Percentiles rank a stretch among this genome's conserved stretches.
These are phyloP conservation scores for Hirsutella thompsonii DNA, from an alignment of 2,329 filamentous ascomycete species.

Conservation along the genomic window DNA sequence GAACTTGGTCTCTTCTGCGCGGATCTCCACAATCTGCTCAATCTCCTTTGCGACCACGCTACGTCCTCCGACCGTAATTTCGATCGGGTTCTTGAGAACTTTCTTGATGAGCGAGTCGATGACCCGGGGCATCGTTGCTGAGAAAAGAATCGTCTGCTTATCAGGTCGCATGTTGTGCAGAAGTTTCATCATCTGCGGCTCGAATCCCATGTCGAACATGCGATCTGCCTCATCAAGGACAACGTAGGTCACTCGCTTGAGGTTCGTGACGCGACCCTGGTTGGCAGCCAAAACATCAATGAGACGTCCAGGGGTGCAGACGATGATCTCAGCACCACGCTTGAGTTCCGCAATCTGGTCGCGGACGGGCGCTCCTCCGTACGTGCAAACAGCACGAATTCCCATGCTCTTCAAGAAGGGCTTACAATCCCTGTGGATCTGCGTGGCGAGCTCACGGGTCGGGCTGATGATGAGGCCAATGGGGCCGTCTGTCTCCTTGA, in stretches of 20 bases:
- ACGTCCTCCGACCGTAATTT: conserved; percentile 83
- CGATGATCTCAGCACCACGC: conserved; percentile 85
- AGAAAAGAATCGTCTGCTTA: conserved; percentile 89
- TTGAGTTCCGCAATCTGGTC: conserved; percentile 97
- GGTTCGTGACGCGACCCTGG: conserved; percentile 83
- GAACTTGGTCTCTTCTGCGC: conserved; percentile 74
- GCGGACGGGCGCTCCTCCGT: conserved; percentile 90
- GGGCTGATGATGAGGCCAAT: conserved; percentile 85
- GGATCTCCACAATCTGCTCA: conserved; percentile 81
- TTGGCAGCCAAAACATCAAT: conserved; percentile 93
- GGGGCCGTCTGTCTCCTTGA: conserved; percentile 77
- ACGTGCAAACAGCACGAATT: conserved; percentile 80
- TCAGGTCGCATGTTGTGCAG: conserved; percentile 84
- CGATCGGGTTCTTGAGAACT: conserved; percentile 69
- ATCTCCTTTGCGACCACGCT: conserved; percentile 86
- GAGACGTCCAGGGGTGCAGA: conserved; percentile 89
- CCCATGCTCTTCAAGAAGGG: conserved; percentile 82
- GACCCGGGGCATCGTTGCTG: conserved; percentile 87
- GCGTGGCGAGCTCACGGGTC: conserved; percentile 82
- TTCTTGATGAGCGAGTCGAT: conserved; percentile 89
- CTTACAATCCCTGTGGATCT: conserved; percentile 91
- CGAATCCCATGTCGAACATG: conserved; percentile 99
- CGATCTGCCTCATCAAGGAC: conserved; percentile 95
- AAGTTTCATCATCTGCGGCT: conserved; percentile 96
- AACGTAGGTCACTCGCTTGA: conserved; percentile 80